Evolutionary conservation across 225 moss, liverwort and hornwort genomes (phyloP).

Genomic region (Rhytidiadelphus loreus): DNA sequence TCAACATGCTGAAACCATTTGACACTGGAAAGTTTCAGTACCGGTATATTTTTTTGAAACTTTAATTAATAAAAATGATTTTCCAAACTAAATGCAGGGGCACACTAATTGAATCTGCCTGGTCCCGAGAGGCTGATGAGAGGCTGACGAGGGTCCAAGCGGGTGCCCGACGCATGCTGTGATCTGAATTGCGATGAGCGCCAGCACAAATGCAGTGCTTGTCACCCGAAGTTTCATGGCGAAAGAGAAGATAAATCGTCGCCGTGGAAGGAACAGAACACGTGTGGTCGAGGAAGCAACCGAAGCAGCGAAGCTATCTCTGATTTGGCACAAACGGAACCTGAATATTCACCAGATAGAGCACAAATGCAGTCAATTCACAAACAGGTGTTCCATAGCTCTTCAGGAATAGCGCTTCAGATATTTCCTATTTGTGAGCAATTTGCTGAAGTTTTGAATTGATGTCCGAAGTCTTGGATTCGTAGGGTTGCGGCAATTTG

Average conservation of each 20-base stretch:
- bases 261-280: background rate
- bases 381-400: background rate
- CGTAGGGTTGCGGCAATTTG: background rate
- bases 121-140: background rate
- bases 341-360: background rate
- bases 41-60: background rate
- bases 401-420: background rate
- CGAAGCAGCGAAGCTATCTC: background rate
- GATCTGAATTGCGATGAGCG: background rate
- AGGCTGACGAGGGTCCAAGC: background rate
- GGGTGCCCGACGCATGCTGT: background rate
- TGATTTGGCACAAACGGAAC: background rate
- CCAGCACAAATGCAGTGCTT: background rate
- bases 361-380: background rate
- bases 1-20: no score
- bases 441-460: background rate
- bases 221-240: background rate
- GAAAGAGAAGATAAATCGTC: background rate
- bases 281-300: conserved; percentile 14
- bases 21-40: no score
- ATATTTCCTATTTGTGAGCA: background rate
- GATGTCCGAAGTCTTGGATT: background rate
- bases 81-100: background rate
- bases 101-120: background rate
- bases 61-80: background rate